Evolutionary conservation across 495 filamentous ascomycete genomes (phyloP).

Genomic region (Pyrenula aspistea): DNA sequence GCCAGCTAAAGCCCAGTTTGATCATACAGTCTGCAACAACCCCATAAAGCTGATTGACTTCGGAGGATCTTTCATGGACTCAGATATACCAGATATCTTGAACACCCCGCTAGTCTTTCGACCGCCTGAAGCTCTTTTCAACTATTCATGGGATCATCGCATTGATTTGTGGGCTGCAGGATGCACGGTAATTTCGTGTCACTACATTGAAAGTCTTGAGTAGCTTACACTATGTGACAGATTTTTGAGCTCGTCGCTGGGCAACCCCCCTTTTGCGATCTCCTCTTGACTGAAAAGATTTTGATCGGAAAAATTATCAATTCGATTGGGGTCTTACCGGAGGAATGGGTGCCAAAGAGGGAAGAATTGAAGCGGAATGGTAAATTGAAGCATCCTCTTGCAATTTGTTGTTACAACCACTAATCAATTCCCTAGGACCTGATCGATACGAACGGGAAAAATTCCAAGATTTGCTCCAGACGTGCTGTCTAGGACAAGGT

Average conservation of each 20-base stretch:
- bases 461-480: no score
- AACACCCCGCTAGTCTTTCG: conserved; percentile 21
- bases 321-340: conserved; percentile 18
- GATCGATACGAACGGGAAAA: no score
- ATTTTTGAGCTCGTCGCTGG: conserved; percentile 26
- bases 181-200: conserved; percentile 18
- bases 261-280: conserved; percentile 24
- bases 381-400: conserved; percentile 9
- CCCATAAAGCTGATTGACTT: conserved; percentile 29
- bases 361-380: conserved; percentile 18
- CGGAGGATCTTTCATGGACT: conserved; percentile 25
- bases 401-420: no score
- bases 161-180: conserved; percentile 33
- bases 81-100: conserved; percentile 14
- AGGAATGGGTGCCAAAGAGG: conserved; percentile 16
- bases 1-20: conserved; percentile 11
- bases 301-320: conserved; percentile 23
- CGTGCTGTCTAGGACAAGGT: no score
- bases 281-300: conserved; percentile 17
- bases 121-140: conserved; percentile 32
- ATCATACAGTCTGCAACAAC: conserved; percentile 10
- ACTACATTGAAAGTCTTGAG: not conserved
- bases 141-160: conserved; percentile 22
- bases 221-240: conserved; percentile 13
- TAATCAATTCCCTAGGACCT: no score